Conservation (phyloP, 2,329 filamentous ascomycete species). For the Trichophaea hybrida region DNA sequence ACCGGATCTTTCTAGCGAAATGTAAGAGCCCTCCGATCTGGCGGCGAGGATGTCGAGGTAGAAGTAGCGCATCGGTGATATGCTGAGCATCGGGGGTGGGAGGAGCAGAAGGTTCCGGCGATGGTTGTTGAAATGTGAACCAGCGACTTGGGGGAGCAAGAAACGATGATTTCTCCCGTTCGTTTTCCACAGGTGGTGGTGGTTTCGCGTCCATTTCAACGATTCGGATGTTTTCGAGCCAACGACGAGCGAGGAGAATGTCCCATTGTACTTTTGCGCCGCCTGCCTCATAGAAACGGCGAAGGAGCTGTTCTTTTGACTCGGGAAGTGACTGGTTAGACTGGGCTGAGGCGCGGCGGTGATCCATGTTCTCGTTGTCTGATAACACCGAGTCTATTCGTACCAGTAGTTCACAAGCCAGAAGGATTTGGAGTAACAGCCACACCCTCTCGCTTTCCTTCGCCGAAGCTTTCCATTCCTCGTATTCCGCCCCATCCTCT, state of each 20-base stretch:
- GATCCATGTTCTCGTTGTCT: conserved; percentile 43
- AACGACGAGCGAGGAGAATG: conserved; percentile 47
- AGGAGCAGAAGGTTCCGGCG: conserved; percentile 33
- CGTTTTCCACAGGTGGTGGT: conserved; percentile 13
- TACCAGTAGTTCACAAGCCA: conserved; percentile 51
- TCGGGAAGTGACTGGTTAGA: conserved; percentile 35
- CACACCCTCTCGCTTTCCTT: conserved; percentile 50
- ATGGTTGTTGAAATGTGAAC: conserved; percentile 10
- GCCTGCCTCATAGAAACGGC: conserved; percentile 47
- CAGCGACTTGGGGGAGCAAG: conserved; percentile 9
- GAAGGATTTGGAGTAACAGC: conserved; percentile 50
- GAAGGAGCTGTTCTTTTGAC: conserved; percentile 30
- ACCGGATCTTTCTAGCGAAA: conserved; percentile 48
- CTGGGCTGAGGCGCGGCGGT: conserved; percentile 39
- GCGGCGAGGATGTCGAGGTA: conserved; percentile 41
- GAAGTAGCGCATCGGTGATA: conserved; percentile 25
- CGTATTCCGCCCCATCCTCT: conserved; percentile 41
- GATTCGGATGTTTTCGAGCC: conserved; percentile 54
- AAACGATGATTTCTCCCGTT: neutral
- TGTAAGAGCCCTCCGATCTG: conserved; percentile 49
- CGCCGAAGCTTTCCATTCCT: conserved; percentile 36
- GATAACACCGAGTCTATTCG: conserved; percentile 44
- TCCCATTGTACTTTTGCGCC: conserved; percentile 53
- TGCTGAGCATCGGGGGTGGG: conserved; percentile 13
- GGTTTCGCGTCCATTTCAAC: conserved; percentile 31